Base-by-base conservation (phyloP, 805 yeast species). In the Myxozyma nipponensis region DNA sequence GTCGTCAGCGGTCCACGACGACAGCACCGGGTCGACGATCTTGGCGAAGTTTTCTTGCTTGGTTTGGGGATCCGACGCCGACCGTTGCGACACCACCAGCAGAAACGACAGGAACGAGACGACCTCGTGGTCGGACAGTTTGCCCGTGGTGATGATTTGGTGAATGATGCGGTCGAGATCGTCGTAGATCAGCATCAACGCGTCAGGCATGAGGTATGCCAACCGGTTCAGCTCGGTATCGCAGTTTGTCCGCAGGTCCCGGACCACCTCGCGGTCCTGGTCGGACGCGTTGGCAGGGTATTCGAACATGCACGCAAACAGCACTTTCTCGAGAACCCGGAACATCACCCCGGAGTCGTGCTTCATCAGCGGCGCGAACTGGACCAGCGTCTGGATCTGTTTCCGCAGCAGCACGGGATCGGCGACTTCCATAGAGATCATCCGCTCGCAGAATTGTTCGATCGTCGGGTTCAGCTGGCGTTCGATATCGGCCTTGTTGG, bases 181-280 rank as follows among this genome's bases (percentile, higher is more conserved):
- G 35, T 78, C 78, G 58, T 86, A 83, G 10, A 91, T 89, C 56
- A 78, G 80, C 66, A 83, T 85, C 58, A 93, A 73, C 0, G 95
- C 79, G 59, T 86, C 95, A 0, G 98, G 98, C 85, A 93, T 90
- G 66, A 95, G 76, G 66, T 90, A 84, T 1, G 97, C 98, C 68
- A 93, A 77, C 63, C 98, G 74, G 66, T 93, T 91, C 50, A 93
- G 74, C 67, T 93, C 99, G 0, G 96, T 88, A 38, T 97, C 98
- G 67, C 96, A 86, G 45, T 89, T 83, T 1, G 93, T 84, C 61
- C 97, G 77, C 59, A 95, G 72, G 63, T 93, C 98, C 51, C 95
- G 78, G 39, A 93, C 81, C 6, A 84, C 71, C 56, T 89, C 96
- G 26, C 85, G 75, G 44, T 80, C 83, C 36, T 87, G 95, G 18